Evolutionary conservation across 2,329 filamentous ascomycete species (phyloP).

Genomic region (Blumeria graminis): DNA sequence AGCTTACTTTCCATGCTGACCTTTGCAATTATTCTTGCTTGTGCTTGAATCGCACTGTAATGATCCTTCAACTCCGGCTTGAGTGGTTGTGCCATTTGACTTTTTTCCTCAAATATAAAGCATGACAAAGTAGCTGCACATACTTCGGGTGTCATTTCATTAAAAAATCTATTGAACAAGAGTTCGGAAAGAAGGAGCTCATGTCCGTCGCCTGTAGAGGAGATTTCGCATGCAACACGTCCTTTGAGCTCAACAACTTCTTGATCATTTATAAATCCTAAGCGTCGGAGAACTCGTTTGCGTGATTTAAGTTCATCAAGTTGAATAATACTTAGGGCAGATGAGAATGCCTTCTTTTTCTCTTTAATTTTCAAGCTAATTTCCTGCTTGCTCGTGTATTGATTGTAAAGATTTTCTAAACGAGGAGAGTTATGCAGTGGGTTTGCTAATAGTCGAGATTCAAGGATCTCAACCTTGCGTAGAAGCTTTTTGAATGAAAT

Average conservation of each 20-base stretch:
- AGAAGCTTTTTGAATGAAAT: constrained; percentile 84
- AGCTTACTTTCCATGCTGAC: constrained; percentile 89
- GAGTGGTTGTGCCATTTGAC: constrained; percentile 43
- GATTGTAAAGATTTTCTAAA: constrained; percentile 61
- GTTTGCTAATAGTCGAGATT: constrained; percentile 70
- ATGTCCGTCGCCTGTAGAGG: constrained; percentile 57
- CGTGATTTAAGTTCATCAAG: constrained; percentile 89
- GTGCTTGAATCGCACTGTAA: constrained; percentile 62
- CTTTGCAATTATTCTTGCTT: constrained; percentile 75
- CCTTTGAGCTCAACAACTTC: constrained; percentile 95
- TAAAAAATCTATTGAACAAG: constrained; percentile 95
- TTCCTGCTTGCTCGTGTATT: constrained; percentile 61
- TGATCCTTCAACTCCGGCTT: constrained; percentile 73
- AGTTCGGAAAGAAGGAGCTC: constrained; percentile 83
- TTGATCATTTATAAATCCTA: constrained; percentile 85
- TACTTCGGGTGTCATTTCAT: constrained; percentile 71
- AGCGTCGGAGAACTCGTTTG: constrained; percentile 78
- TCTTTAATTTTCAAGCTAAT: constrained; percentile 60
- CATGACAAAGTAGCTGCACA: constrained; percentile 70
- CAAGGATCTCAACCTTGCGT: constrained; percentile 87
- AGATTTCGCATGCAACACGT: constrained; percentile 92
- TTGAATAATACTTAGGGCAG: constrained; percentile 71
- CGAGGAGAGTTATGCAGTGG: constrained; percentile 78
- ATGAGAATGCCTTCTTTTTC: constrained; percentile 65
- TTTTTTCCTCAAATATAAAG: constrained; percentile 96